Conservation (phyloP, 2,329 filamentous ascomycete species). For the Graphiopsis chlorocephala region DNA sequence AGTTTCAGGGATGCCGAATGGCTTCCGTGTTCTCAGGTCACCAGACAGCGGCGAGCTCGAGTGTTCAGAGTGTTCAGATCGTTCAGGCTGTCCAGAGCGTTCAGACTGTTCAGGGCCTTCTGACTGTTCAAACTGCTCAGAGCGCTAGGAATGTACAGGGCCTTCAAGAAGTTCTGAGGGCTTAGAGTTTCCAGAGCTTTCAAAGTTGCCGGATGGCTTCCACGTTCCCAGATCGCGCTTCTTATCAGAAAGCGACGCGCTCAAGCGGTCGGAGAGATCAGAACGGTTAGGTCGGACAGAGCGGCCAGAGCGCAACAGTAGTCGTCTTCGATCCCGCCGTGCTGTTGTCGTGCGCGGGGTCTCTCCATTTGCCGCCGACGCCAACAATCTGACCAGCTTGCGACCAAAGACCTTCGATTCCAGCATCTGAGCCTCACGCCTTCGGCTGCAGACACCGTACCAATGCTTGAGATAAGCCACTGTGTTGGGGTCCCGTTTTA, state of each 20-base stretch:
- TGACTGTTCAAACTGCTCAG: neutral
- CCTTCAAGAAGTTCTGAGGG: neutral
- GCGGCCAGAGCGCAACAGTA: neutral
- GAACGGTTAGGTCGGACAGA: neutral
- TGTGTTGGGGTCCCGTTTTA: conserved; percentile 1
- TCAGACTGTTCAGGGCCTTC: neutral
- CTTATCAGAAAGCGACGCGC: neutral
- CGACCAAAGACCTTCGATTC: conserved; percentile 20
- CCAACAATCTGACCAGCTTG: conserved; percentile 19
- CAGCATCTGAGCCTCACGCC: conserved; percentile 18
- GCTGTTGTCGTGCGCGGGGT: neutral
- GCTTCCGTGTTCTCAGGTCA: neutral
- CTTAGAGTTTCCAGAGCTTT: neutral
- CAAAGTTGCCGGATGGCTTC: neutral
- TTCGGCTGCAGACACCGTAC: conserved; percentile 11
- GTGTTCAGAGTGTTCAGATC: neutral
- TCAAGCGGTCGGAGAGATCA: neutral
- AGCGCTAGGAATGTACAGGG: neutral
- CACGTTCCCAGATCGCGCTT: neutral
- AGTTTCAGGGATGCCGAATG: neutral
- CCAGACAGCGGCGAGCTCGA: too few species aligned
- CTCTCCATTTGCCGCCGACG: neutral
- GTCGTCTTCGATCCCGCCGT: neutral
- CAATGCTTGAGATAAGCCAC: conserved; percentile 1
- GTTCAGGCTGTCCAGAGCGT: neutral